Evolutionary conservation across 805 yeast species (phyloP).

Genomic region (Candida qinlingensis): DNA sequence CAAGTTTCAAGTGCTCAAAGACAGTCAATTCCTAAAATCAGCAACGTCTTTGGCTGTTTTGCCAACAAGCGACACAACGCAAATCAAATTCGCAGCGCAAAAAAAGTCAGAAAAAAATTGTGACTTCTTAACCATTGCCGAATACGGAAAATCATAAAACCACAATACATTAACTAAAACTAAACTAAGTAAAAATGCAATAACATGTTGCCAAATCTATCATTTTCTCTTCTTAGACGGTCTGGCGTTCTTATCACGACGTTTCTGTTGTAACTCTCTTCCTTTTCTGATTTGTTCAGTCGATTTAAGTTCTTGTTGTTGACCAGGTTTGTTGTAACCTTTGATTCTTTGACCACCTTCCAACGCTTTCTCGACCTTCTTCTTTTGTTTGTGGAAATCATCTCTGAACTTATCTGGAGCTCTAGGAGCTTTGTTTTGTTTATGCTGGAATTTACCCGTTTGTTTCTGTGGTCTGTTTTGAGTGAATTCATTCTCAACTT

Average conservation of each 20-base stretch:
- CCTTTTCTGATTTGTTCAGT: constrained; percentile 75
- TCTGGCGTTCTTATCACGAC: constrained; percentile 81
- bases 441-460: constrained; percentile 56
- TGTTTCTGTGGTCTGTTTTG: constrained; percentile 33
- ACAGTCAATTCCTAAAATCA: too few relatives aligned
- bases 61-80: too few relatives aligned
- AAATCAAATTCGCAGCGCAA: too few relatives aligned
- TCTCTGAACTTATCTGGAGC: constrained; percentile 89
- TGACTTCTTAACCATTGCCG: too few relatives aligned
- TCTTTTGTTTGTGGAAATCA: constrained; percentile 76
- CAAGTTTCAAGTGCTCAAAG: too few relatives aligned
- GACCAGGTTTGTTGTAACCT: constrained; percentile 41
- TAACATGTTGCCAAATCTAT: too few relatives aligned
- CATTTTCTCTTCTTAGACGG: constrained; percentile 40
- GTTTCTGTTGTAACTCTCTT: constrained; percentile 64
- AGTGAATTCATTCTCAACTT: constrained; percentile 30
- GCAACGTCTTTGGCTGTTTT: too few relatives aligned
- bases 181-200: too few relatives aligned
- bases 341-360: constrained; percentile 70
- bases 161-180: too few relatives aligned
- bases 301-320: constrained; percentile 50
- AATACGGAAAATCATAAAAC: too few relatives aligned
- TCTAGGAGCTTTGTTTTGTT: constrained; percentile 72
- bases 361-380: constrained; percentile 73
- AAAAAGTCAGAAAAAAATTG: too few relatives aligned